Evolutionary conservation across 345 rosid genomes (phyloP), one percentile per base, ranked within the genome.

Genomic region (Eucalyptus curtisii): DNA sequence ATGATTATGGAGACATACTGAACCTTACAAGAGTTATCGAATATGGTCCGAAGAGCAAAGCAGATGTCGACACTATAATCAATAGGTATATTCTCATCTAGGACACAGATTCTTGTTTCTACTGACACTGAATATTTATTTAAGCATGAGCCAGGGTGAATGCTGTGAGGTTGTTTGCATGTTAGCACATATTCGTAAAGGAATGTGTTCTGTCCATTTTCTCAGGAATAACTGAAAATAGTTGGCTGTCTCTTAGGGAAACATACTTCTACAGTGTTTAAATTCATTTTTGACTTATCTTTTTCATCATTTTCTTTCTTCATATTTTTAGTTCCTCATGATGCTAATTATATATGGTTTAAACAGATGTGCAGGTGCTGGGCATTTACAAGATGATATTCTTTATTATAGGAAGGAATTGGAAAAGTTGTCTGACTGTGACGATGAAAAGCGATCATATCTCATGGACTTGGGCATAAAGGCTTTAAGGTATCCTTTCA

Each of bases 1-100:
- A 98, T 49, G 99, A 98, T 87, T 96, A 97, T 87, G 95, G 99
- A n/a, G 98, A 96, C 96, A 96, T 98, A 93, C 95, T 98, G 87
- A 97, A 95, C 91, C 99, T 98, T 76, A 95, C 97, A 42, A 95
- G 99, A 95, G 99, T 98, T 90, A 97, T 98, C 82, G 88, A 93
- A 86, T 89, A 93, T 91, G 99, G 99, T 92, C 99, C 98, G 5
- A 94, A 93, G 93, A 98, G 99, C 96, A 98, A 98, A 94, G 91
- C 95, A 79, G 98, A 96, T 86, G 97, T 96, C 49, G 99, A 98
- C 91, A 86, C 90, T 85, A 89, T 96, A 71, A 92, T 96, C 55
- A 95, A 96, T 66, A 94, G 95, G 99, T 96, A 91, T 44, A 88
- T 79, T 7, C n/a, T 15, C 55, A 24, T 24, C 86, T 64, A 76